Evolutionary conservation across 208 protist genomes (phyloP), one percentile per base, ranked within the genome.

Genomic region (Leishmania amazonensis): DNA sequence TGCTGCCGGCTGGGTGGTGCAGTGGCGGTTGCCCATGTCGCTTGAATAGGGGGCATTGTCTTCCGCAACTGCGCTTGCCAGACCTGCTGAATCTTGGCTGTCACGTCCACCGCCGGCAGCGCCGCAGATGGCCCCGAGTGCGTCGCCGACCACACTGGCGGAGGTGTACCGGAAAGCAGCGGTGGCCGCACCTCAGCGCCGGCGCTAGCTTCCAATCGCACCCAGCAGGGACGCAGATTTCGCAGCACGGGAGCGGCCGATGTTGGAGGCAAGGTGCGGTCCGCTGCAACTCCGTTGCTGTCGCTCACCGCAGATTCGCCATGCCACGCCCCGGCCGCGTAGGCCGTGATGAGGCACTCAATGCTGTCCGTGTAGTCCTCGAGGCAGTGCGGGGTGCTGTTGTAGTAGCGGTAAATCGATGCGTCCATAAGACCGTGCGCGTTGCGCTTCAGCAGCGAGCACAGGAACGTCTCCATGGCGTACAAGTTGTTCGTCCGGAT

Each of bases 381-480:
- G 3, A 94, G 72, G 60, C 76, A 92, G 57, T 76, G 31, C 81
- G 87, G 91, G 17, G 90, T 85, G 75, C 81, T 87, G n/a, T 85
- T 85, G 64, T 83, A 90, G 76, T 89, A 95, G 47, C 65, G 62
- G 80, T 83, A 93, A 19, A 94, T 86, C 17, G 58, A 74, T 1
- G 85, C 86, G 64, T 85, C 76, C 75, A 82, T 88, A 51, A 93
- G 83, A n/a, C 89, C 90, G 76, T 89, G 85, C 5, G 88, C 89
- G 76, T 88, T 86, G 47, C 91, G 88, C 82, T 85, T 76, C 47
- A 94, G 81, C 57, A 88, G 79, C 21, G 83, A 85, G 62, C 80
- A 85, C 53, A 95, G 64, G 64, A 88, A 92, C 2, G 81, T 76
- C 42, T 81, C 83, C 75, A 91, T 92, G 1, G 81, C 83, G 0